These are phyloP conservation scores for Podila verticillata DNA, from an alignment of 192 early-diverging fungal species.

Conservation along the genomic window DNA sequence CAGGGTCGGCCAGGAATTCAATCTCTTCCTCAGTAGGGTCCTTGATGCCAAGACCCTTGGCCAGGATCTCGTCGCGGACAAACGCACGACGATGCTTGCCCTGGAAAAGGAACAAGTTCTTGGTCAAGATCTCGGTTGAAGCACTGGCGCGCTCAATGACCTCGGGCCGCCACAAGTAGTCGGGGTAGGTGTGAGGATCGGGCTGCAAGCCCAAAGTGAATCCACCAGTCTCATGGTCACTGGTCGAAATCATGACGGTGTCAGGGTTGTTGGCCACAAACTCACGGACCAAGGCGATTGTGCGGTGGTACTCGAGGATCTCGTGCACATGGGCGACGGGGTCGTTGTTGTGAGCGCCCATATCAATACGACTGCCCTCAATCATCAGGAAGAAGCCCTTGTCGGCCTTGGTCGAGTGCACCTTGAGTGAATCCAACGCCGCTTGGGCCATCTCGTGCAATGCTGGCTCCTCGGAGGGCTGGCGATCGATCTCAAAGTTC, in stretches of 20 bases:
- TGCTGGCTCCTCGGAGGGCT: slow-evolving; percentile 72
- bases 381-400: slow-evolving; percentile 96
- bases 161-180: slow-evolving; percentile 86
- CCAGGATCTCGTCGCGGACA: slow-evolving; percentile 68
- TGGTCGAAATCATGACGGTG: slow-evolving; percentile 89
- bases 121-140: slow-evolving; percentile 69
- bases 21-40: slow-evolving; percentile 75
- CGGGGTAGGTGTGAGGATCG: slow-evolving; percentile 73
- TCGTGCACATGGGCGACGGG: slow-evolving; percentile 92
- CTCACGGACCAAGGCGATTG: slow-evolving; percentile 71
- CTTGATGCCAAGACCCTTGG: slow-evolving; percentile 72
- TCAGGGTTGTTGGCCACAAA: slow-evolving; percentile 85
- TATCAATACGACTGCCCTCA: slow-evolving; percentile 95
- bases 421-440: slow-evolving; percentile 77
- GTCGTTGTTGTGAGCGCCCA: slow-evolving; percentile 97
- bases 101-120: slow-evolving; percentile 45
- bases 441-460: slow-evolving; percentile 88
- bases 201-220: slow-evolving; percentile 84
- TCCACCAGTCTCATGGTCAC: slow-evolving; percentile 98
- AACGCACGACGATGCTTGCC: slow-evolving; percentile 25
- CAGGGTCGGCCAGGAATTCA: slow-evolving; percentile 44
- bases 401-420: slow-evolving; percentile 42
- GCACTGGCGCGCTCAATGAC: slow-evolving; percentile 72
- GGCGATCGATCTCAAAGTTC: slow-evolving; percentile 91
- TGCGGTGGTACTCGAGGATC: slow-evolving; percentile 87